A percentile compares a stretch with the other conserved stretches of the same genome.
phyloP scores from a whole-genome alignment of 1,284 basidiomycete genomes.

The Cutaneotrichosporon cutaneum region DNA sequence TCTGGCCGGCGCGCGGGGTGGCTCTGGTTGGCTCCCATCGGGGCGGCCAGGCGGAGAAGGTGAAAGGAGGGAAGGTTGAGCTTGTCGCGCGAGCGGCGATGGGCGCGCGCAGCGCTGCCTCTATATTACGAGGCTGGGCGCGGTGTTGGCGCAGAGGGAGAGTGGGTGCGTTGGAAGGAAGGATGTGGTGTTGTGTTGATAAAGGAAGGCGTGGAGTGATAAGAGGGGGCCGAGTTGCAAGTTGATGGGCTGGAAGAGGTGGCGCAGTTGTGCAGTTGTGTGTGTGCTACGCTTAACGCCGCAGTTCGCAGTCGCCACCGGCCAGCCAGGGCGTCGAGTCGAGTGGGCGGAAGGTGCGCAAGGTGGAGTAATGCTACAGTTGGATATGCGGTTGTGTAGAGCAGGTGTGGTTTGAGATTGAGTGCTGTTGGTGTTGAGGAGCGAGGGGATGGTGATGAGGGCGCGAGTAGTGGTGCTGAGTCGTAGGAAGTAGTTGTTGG shows the following conservation, averaged over 20 bases:
- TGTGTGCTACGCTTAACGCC: not conserved
- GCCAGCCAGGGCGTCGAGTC: not conserved
- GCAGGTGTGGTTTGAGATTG: not conserved
- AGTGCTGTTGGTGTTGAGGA: not conserved
- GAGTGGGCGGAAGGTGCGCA: not conserved
- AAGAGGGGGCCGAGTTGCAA: not conserved
- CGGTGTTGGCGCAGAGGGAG: not conserved
- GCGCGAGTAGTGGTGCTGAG: no score
- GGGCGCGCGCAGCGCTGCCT: no score
- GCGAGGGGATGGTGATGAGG: not conserved
- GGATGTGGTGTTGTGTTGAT: not conserved
- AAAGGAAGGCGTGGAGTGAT: not conserved
- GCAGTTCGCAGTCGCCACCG: not conserved
- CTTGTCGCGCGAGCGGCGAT: not conserved
- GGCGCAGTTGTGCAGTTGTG: no score
- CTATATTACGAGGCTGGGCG: not conserved
- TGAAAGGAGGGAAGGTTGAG: not conserved
- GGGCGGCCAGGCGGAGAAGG: not conserved
- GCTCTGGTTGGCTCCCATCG: slow-evolving; percentile 39
- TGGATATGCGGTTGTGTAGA: not conserved
- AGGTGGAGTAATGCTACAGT: not conserved
- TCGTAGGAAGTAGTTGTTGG: no score
- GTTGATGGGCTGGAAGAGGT: not conserved
- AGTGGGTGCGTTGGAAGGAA: not conserved
- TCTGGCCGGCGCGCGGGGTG: slow-evolving; percentile 18